Evolutionary conservation across 306 rosid genomes (phyloP).

Genomic region (Mucuna pruriens): DNA sequence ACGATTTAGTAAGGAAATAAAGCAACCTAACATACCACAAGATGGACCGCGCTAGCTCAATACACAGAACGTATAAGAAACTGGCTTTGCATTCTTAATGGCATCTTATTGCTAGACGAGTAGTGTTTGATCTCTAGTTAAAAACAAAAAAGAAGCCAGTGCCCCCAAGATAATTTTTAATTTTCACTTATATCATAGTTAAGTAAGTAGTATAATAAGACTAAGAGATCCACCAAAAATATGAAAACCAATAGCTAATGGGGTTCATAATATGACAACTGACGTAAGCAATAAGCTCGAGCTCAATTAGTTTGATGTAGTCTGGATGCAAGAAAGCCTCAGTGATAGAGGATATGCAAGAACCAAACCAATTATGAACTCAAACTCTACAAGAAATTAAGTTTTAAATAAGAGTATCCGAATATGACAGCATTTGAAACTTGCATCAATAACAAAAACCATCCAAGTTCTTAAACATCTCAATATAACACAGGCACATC

Average conservation of each 20-base stretch:
- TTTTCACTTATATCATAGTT: not conserved
- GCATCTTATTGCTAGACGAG: not conserved
- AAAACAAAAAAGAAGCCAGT: not conserved
- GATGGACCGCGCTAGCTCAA: no score
- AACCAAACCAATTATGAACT: not conserved
- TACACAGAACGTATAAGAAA: no score
- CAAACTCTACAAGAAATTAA: not conserved
- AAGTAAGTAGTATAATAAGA: no score
- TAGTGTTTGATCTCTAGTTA: not conserved
- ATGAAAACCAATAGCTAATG: not conserved
- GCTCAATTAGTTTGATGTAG: not conserved
- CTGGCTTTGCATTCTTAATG: no score
- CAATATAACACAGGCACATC: constrained; percentile 14
- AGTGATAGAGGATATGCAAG: not conserved
- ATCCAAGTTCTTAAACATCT: constrained; percentile 28
- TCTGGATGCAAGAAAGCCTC: not conserved
- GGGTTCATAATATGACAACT: not conserved
- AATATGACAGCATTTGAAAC: not conserved
- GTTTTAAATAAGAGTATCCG: not conserved
- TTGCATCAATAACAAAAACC: constrained; percentile 23
- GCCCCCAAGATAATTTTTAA: not conserved
- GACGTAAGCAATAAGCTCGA: not conserved
- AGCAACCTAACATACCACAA: no score
- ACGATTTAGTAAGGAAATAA: no score
- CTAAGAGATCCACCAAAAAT: not conserved